These are phyloP conservation scores for Sequoiadendron giganteum DNA, from an alignment of 75 land plant species.

Conservation along the genomic window DNA sequence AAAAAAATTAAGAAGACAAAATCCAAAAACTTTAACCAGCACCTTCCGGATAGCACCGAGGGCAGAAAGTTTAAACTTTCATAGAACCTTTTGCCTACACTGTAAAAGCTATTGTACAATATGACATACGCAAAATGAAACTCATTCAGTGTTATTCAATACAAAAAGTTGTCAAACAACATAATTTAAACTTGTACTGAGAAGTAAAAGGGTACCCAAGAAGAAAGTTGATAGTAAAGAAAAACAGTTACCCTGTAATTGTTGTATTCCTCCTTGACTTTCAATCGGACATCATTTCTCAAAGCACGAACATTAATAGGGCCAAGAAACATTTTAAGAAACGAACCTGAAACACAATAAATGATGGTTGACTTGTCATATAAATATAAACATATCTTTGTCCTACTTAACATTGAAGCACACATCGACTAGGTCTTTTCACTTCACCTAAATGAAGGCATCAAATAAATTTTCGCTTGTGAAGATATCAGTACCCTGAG, in stretches of 20 bases:
- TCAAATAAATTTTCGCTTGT: slow-evolving; percentile 1
- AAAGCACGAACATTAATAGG: slow-evolving; percentile 84
- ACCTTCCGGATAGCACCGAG: not conserved
- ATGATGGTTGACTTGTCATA: not conserved
- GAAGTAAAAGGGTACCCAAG: not conserved
- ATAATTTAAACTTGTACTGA: not conserved
- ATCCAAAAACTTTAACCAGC: not conserved
- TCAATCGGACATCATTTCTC: slow-evolving; percentile 74
- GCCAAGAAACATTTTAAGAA: slow-evolving; percentile 81
- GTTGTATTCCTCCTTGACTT: slow-evolving; percentile 97
- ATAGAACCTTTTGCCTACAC: not conserved
- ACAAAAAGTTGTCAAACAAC: not conserved
- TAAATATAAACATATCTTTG: not conserved
- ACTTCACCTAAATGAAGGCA: not conserved
- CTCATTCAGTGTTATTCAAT: not conserved
- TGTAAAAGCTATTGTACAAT: not conserved
- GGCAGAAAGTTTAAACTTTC: not conserved
- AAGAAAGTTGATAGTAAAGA: not conserved
- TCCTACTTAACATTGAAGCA: slow-evolving; percentile 1
- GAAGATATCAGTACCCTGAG: slow-evolving; percentile 35
- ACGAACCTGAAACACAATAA: slow-evolving; percentile 43
- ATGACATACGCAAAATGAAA: not conserved
- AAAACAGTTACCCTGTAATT: slow-evolving; percentile 65
- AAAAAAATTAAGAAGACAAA: not conserved
- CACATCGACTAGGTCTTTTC: not conserved